Base-by-base conservation (phyloP, 768 basidiomycete species). In the Boletellus emodensis region DNA sequence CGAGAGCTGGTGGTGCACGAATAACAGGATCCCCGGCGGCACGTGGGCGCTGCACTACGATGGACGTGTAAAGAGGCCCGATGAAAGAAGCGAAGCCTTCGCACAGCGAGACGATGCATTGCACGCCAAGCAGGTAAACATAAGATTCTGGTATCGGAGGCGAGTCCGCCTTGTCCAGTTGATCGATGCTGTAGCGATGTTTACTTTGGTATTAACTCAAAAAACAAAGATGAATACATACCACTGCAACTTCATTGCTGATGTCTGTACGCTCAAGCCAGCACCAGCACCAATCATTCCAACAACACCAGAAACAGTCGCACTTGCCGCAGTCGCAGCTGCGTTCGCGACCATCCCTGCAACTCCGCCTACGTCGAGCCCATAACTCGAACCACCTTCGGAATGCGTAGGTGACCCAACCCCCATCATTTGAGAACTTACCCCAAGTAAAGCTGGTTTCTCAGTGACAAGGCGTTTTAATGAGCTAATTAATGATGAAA, bases 131-230 rank as follows among this genome's bases (percentile, higher is more conserved):
- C 8, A 99, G 85, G 63, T 94, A 95, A 55, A 95, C 80, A 64
- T 99, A 97, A 4, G 88, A 78, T 51, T 99, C 96, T 0, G 96
- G 95, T 46, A 97, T 94, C 0, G 83, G 76, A 0, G 96, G 96
- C 0, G 94, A 83, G 58, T 99, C 96, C 0, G 92, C 88, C 67
- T 99, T 99, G 72, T 99, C 95, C 12, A 97, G 81, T 67, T 98
- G 96, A 65, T 99, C 95, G 58, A 99, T 97, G 65, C 94, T 96
- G 59, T 5, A 15, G 1, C 8, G 35, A 20, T 10, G n/a, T 44
- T 34, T 18, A 35, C 30, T 33, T 50, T 6, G 32, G 8, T 12
- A 40, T 9, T 22, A 24, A 20, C 35, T 17, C 20, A 32, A 36
- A 33, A 4, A n/a, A 4, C 3, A 1, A 14, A 33, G 13, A 30